phyloP scores from a whole-genome alignment of 768 basidiomycete genomes.

The Podaxis mareebaensis region DNA sequence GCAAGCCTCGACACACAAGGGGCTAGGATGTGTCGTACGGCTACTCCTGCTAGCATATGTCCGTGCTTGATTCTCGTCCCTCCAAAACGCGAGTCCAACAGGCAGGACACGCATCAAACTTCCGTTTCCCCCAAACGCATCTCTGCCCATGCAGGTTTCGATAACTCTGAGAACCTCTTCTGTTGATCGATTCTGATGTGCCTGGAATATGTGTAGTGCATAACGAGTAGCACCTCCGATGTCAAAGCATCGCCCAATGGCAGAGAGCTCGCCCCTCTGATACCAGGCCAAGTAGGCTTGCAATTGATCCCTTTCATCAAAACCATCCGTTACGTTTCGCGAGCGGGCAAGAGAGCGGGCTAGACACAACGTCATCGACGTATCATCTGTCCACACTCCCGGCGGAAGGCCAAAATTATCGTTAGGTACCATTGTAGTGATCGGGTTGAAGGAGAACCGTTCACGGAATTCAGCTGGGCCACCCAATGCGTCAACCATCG shows the following conservation, averaged over 20 bases:
- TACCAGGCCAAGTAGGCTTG: slow-evolving; percentile 36
- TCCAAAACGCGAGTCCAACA: slow-evolving; percentile 43
- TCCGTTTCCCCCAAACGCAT: slow-evolving; percentile 37
- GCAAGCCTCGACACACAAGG: slow-evolving; percentile 42
- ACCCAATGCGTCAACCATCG: slow-evolving; percentile 47
- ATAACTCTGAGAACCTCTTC: slow-evolving; percentile 24
- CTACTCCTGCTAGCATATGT: slow-evolving; percentile 40
- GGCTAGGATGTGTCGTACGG: slow-evolving; percentile 41
- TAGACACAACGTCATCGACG: slow-evolving; percentile 47
- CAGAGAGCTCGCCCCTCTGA: slow-evolving; percentile 32
- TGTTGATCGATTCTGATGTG: neutral
- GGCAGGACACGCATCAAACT: slow-evolving; percentile 49
- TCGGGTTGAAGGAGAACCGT: slow-evolving; percentile 38
- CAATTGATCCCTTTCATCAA: slow-evolving; percentile 37
- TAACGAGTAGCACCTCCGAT: slow-evolving; percentile 36
- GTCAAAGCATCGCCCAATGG: slow-evolving; percentile 38
- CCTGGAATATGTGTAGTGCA: slow-evolving; percentile 34
- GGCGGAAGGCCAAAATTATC: slow-evolving; percentile 33
- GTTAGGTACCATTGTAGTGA: slow-evolving; percentile 39
- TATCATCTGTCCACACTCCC: slow-evolving; percentile 52
- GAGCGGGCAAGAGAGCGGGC: slow-evolving; percentile 33
- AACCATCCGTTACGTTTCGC: slow-evolving; percentile 26
- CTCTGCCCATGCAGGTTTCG: slow-evolving; percentile 25
- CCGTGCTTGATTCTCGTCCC: slow-evolving; percentile 30
- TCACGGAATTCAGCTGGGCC: slow-evolving; percentile 42